phyloP scores from a whole-genome alignment of 177 flowering plant genomes.

The Vitis hybrid region DNA sequence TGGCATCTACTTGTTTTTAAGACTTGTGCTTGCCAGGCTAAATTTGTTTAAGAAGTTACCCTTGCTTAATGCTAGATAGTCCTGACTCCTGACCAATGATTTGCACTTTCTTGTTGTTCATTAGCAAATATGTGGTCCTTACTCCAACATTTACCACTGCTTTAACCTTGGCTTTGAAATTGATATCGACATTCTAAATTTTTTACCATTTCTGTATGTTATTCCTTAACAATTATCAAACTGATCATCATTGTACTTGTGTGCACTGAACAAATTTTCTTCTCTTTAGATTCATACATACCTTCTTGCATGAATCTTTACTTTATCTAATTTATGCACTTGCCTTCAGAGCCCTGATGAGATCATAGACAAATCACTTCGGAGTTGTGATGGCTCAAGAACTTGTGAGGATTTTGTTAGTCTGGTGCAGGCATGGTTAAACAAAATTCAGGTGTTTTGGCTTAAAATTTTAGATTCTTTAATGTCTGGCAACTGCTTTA shows the following conservation, averaged over 20 bases:
- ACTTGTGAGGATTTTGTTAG: slow-evolving; percentile 88
- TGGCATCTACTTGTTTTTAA: too few species aligned
- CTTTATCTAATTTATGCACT: slow-evolving; percentile 21
- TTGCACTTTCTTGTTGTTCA: too few species aligned
- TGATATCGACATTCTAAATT: background rate
- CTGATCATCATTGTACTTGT: background rate
- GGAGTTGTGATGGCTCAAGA: slow-evolving; percentile 61
- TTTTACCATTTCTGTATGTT: background rate
- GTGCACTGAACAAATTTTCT: background rate
- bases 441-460: slow-evolving; percentile 73
- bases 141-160: background rate
- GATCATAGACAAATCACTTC: slow-evolving; percentile 76
- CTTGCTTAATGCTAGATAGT: too few species aligned
- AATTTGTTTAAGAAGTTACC: too few species aligned
- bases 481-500: background rate
- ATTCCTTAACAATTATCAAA: background rate
- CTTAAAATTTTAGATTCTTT: background rate
- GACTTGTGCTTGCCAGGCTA: too few species aligned
- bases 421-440: slow-evolving; percentile 82
- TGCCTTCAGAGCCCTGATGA: slow-evolving; percentile 85
- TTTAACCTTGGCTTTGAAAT: background rate
- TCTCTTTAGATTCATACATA: background rate
- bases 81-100: too few species aligned
- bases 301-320: background rate
- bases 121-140: background rate